Evolutionary conservation across 1,284 basidiomycete genomes (phyloP).

Genomic region (Exobasidium cylindrosporum): DNA sequence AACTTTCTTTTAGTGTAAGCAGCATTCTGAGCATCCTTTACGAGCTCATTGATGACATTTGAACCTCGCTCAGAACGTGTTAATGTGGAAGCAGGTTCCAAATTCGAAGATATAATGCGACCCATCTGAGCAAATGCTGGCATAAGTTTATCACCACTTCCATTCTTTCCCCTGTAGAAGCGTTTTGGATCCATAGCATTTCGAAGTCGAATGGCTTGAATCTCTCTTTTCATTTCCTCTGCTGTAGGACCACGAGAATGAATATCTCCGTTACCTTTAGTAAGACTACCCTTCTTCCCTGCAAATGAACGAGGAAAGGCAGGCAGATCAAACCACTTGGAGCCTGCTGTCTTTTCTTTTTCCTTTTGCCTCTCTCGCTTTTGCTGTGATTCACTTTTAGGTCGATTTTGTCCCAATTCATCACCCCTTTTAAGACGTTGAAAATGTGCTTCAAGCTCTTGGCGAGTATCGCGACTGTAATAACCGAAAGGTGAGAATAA

Average conservation of each 20-base stretch:
- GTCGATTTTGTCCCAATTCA: slow-evolving; percentile 1
- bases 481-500: too few species aligned
- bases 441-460: neutral
- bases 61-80: slow-evolving; percentile 71
- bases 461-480: neutral
- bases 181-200: slow-evolving; percentile 94
- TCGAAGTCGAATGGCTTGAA: slow-evolving; percentile 83
- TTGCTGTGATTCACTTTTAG: neutral
- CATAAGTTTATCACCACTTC: slow-evolving; percentile 66
- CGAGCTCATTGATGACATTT: slow-evolving; percentile 81
- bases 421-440: slow-evolving; percentile 5
- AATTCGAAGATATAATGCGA: neutral
- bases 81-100: slow-evolving; percentile 65
- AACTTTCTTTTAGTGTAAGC: slow-evolving; percentile 93
- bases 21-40: slow-evolving; percentile 79
- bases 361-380: neutral
- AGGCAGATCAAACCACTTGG: slow-evolving; percentile 87
- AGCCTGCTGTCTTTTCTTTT: slow-evolving; percentile 63
- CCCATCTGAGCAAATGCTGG: slow-evolving; percentile 67
- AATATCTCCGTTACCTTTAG: slow-evolving; percentile 27
- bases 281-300: slow-evolving; percentile 56
- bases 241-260: slow-evolving; percentile 43
- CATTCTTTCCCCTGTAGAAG: slow-evolving; percentile 67
- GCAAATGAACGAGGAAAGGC: slow-evolving; percentile 75
- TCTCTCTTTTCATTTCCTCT: slow-evolving; percentile 75